Percentiles rank a stretch among this genome's conserved stretches.
phyloP scores from a whole-genome alignment of 208 protist species.

The Acanthamoeba healyi region DNA sequence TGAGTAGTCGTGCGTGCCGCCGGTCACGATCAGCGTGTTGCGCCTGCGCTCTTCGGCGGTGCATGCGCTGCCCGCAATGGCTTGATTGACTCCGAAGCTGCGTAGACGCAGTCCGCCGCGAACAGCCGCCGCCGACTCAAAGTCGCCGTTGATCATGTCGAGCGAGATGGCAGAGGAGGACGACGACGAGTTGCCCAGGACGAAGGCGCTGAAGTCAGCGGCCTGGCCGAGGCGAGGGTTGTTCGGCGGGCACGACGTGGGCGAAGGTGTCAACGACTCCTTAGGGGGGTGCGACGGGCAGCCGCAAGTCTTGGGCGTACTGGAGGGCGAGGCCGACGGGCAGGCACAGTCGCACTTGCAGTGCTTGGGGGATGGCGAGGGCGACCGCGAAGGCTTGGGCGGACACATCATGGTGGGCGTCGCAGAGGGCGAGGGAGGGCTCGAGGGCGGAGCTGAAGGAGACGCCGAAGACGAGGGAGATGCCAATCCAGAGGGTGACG shows the following conservation, averaged over 20 bases:
- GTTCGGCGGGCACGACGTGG: constrained; percentile 35
- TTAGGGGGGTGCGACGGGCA: neutral
- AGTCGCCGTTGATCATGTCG: constrained; percentile 45
- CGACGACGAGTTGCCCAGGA: neutral
- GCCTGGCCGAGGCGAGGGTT: constrained; percentile 16
- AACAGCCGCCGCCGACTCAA: constrained; percentile 28
- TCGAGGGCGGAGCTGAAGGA: neutral
- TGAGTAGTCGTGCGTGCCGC: neutral
- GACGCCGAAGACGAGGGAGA: neutral
- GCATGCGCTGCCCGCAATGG: neutral
- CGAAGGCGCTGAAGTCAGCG: constrained; percentile 38
- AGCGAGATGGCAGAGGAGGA: no score
- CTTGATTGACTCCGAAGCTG: constrained; percentile 39
- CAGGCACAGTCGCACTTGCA: neutral
- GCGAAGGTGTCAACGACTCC: neutral
- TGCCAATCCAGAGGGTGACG: neutral
- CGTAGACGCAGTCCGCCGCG: constrained; percentile 41
- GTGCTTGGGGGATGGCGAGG: neutral
- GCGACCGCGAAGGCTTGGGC: neutral
- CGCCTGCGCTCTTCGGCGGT: neutral
- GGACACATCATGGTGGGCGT: neutral
- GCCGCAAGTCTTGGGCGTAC: neutral
- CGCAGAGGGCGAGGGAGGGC: neutral
- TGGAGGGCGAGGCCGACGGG: neutral
- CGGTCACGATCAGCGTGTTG: constrained; percentile 1